A percentile compares a stretch with the other conserved stretches of the same genome.
Conservation (phyloP, 805 yeast species). For the Candida insectorum region DNA sequence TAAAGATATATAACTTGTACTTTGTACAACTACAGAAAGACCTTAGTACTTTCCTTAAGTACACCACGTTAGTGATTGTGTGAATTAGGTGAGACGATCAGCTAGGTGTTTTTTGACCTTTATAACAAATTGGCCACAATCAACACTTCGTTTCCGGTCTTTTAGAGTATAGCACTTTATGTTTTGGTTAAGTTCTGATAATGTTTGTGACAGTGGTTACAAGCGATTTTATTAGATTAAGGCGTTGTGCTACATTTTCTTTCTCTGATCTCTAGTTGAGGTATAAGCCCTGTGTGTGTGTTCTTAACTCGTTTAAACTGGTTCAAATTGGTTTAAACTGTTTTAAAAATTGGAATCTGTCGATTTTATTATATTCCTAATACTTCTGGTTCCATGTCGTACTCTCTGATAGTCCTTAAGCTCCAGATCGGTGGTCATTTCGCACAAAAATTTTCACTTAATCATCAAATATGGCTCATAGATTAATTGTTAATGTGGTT, state of each 20-base stretch:
- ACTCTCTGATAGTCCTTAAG: too few species aligned
- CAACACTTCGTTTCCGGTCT: slow-evolving; percentile 73
- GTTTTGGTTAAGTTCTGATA: slow-evolving; percentile 32
- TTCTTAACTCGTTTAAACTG: too few species aligned
- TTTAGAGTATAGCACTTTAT: slow-evolving; percentile 51
- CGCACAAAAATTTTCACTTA: slow-evolving; percentile 4
- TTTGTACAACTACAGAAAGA: slow-evolving; percentile 40
- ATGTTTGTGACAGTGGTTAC: slow-evolving; percentile 21
- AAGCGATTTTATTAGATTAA: slow-evolving; percentile 38
- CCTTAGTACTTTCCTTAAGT: slow-evolving; percentile 31
- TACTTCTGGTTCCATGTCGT: too few species aligned
- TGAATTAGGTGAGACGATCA: slow-evolving; percentile 40
- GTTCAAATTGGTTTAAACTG: too few species aligned
- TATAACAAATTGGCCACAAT: slow-evolving; percentile 72
- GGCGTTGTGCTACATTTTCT: slow-evolving; percentile 50
- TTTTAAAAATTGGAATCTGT: too few species aligned
- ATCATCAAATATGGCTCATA: slow-evolving; percentile 84
- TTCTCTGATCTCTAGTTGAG: too few species aligned
- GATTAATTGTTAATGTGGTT: slow-evolving; percentile 83
- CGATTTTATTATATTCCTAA: too few species aligned
- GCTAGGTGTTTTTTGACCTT: slow-evolving; percentile 73
- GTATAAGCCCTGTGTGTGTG: too few species aligned
- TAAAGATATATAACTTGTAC: slow-evolving; percentile 52
- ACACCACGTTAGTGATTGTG: slow-evolving; percentile 43
- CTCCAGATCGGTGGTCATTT: too few species aligned